Percentiles rank a stretch among this genome's conserved stretches.
phyloP scores from a whole-genome alignment of 2,329 filamentous ascomycete species.

The Trichocomaceae sp. region DNA sequence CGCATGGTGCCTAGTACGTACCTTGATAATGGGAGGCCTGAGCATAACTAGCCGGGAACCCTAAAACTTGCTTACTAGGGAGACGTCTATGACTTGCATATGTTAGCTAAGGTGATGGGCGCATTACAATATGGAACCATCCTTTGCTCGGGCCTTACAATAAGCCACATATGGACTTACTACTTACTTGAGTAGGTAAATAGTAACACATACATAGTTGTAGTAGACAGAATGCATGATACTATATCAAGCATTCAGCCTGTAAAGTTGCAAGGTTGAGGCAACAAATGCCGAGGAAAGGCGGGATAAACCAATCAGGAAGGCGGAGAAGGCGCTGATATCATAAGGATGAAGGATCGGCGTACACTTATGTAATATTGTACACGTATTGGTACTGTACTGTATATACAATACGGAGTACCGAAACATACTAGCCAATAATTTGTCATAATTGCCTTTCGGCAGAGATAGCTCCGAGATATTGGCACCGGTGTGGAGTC shows the following conservation, averaged over 20 bases:
- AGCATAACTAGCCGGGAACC: background rate
- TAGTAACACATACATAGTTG: too few relatives aligned
- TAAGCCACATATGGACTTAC: too few relatives aligned
- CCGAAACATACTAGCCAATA: background rate
- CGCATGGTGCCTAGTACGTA: background rate
- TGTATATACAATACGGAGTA: background rate
- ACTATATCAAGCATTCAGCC: background rate
- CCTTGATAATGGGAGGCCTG: background rate
- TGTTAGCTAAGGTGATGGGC: background rate
- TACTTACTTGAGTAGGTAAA: too few relatives aligned
- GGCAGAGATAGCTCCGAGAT: constrained; percentile 6
- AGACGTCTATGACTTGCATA: background rate
- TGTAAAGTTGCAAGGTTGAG: background rate
- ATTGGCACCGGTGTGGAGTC: constrained; percentile 9
- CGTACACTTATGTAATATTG: background rate
- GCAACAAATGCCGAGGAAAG: background rate
- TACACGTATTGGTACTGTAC: background rate
- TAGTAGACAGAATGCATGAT: too few relatives aligned
- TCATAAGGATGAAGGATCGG: background rate
- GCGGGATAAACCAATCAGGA: background rate
- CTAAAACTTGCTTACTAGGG: background rate
- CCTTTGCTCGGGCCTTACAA: too few relatives aligned
- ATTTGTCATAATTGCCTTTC: background rate
- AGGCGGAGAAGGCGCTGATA: background rate
- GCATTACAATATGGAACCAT: too few relatives aligned